phyloP scores from a whole-genome alignment of 495 filamentous ascomycete species.

The Talaromyces nanjingensis region DNA sequence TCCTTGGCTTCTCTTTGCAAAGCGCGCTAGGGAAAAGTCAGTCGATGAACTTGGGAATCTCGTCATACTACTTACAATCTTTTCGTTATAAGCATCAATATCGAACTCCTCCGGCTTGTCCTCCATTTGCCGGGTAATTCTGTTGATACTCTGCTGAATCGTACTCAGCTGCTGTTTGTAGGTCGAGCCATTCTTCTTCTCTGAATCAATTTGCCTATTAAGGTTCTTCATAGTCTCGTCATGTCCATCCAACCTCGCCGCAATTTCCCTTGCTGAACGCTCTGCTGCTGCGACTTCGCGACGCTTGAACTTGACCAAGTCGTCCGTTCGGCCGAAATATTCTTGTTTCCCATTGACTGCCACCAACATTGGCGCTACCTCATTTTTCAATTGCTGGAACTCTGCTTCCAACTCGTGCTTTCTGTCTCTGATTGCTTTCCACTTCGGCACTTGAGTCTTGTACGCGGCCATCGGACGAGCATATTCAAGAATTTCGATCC shows the following conservation, averaged over 20 bases:
- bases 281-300: slow-evolving; percentile 45
- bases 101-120: slow-evolving; percentile 48
- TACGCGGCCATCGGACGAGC: slow-evolving; percentile 62
- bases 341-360: slow-evolving; percentile 58
- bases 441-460: slow-evolving; percentile 22
- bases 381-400: slow-evolving; percentile 48
- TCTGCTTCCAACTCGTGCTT: slow-evolving; percentile 40
- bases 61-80: slow-evolving; percentile 27
- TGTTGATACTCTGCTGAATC: slow-evolving; percentile 34
- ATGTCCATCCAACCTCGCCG: slow-evolving; percentile 40
- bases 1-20: slow-evolving; percentile 29
- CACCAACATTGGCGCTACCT: slow-evolving; percentile 60
- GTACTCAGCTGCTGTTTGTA: slow-evolving; percentile 44
- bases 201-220: slow-evolving; percentile 48
- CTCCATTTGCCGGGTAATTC: slow-evolving; percentile 39
- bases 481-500: slow-evolving; percentile 59
- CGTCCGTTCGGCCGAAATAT: slow-evolving; percentile 44
- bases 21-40: slow-evolving; percentile 27
- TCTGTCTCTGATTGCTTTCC: slow-evolving; percentile 38
- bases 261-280: slow-evolving; percentile 39
- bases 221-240: slow-evolving; percentile 50
- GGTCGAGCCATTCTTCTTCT: slow-evolving; percentile 41
- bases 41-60: neutral
- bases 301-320: slow-evolving; percentile 46
- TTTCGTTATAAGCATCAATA: slow-evolving; percentile 44